Evolutionary conservation across 192 early-diverging fungal species (phyloP), one percentile per base, ranked within the genome.

Genomic region (Backusella australiensis): DNA sequence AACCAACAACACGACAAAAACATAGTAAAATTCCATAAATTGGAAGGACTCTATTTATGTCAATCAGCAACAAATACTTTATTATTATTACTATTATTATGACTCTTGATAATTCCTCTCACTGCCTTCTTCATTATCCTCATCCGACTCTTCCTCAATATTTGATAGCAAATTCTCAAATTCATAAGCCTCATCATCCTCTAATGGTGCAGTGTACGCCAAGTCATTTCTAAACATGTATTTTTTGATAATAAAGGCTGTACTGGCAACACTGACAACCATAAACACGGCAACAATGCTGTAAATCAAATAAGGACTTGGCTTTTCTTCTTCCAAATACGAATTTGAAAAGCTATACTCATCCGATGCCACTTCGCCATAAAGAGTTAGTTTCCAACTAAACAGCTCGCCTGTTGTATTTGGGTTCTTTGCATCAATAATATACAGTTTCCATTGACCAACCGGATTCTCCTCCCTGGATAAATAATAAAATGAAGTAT

Each of bases 401-500:
- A 86, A 78, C 39, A 95, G 83, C 36, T 75, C 85, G 14, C 94
- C 93, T 1, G 78, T 78, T 42, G 78, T 73, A 3, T 86, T 69
- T 2, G 87, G 83, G 80, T 90, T 85, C 15, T 75, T 84, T 1
- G 83, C 81, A 78, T 96, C 94, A n/a, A 87, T 85, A 21, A 95
- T 87, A 8, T 82, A 80, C 36, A 95, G 75, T 17, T 84, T 88
- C 98, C 98, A 99, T 34, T 83, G 78, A 67, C 98, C 97, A 0
- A 92, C 81, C 17, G 94, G 93, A 39, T 93, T 79, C 75, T 99
- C 98, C 69, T 91, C 97, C 98, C 95, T 96, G 11, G 11, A 69
- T 71, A 32, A 29, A 21, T 35, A 75, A 46, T 15, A 35, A 21
- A 19, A 35, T 35, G 6, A 67, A 46, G 15, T 12, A 59, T 38